phyloP scores from a whole-genome alignment of 371 early-diverging fungal genomes.

The Mortierella sp. region DNA sequence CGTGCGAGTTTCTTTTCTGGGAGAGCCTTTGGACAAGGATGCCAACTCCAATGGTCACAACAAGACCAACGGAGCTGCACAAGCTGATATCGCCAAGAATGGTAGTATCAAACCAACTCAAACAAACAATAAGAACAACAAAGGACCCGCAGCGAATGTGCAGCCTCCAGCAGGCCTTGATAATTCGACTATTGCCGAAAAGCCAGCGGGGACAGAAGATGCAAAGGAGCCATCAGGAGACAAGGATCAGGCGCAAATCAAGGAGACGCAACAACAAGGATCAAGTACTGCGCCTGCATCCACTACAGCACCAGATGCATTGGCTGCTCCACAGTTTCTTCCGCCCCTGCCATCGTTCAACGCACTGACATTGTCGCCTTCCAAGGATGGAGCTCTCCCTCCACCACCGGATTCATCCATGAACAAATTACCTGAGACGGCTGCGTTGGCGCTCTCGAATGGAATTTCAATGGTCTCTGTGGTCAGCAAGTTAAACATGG shows the following conservation, averaged over 20 bases:
- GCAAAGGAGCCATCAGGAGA: background rate
- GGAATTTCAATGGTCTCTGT: conserved; percentile 42
- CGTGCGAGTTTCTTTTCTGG: conserved; percentile 39
- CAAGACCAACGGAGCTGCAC: conserved; percentile 9
- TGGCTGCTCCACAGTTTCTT: conserved; percentile 7
- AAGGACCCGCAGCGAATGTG: background rate
- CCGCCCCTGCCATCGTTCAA: conserved; percentile 33
- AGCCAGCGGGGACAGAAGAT: background rate
- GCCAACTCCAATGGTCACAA: conserved; percentile 13
- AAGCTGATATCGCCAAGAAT: conserved; percentile 2
- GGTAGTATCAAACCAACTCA: conserved; percentile 7
- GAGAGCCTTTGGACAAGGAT: conserved; percentile 23
- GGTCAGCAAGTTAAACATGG: conserved; percentile 34
- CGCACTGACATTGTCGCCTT: conserved; percentile 13
- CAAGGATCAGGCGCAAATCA: background rate
- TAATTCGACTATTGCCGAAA: conserved; percentile 14
- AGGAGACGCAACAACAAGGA: background rate
- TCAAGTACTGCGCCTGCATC: background rate
- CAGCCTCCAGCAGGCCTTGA: conserved; percentile 9
- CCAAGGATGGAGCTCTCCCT: background rate
- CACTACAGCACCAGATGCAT: background rate
- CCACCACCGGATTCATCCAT: conserved; percentile 10
- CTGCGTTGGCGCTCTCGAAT: conserved; percentile 24
- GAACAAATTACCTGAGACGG: conserved; percentile 33
- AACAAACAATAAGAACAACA: conserved; percentile 15